These are phyloP conservation scores for Ceratocystis smalleyi DNA, from an alignment of 2,329 filamentous ascomycete genomes.

Conservation along the genomic window DNA sequence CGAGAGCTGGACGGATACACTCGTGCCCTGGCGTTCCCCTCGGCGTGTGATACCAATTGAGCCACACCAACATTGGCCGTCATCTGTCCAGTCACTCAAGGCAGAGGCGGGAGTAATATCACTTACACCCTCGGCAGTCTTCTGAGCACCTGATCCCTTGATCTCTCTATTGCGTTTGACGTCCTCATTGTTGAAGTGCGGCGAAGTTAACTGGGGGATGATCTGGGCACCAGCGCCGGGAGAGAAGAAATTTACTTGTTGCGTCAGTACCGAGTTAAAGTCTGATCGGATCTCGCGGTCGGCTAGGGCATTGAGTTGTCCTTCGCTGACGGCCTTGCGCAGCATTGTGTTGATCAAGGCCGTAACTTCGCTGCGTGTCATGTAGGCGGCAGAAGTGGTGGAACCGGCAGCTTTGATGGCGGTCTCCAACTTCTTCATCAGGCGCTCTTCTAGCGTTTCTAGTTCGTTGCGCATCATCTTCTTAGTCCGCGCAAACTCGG, in stretches of 20 bases:
- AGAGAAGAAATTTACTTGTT: conserved; percentile 60
- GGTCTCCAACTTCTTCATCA: conserved; percentile 23
- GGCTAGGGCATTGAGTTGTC: conserved; percentile 33
- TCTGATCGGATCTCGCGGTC: conserved; percentile 32
- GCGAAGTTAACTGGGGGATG: conserved; percentile 44
- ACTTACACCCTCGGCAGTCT: not conserved
- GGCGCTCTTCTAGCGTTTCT: conserved; percentile 23
- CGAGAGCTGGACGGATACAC: conserved; percentile 48
- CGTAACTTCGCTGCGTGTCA: conserved; percentile 29
- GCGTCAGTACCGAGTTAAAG: conserved; percentile 30
- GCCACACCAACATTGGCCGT: conserved; percentile 80
- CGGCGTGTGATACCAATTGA: conserved; percentile 27
- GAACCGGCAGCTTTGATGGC: conserved; percentile 6
- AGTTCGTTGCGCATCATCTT: conserved; percentile 29
- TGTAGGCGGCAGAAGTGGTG: conserved; percentile 18
- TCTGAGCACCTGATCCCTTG: conserved; percentile 12
- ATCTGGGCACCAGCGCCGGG: conserved; percentile 49
- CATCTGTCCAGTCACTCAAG: conserved; percentile 54
- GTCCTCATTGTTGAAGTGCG: conserved; percentile 28
- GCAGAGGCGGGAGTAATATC: conserved; percentile 35
- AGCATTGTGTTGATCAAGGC: conserved; percentile 29
- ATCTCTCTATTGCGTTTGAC: conserved; percentile 13
- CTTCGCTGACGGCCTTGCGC: conserved; percentile 29
- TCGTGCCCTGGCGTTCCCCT: conserved; percentile 37
- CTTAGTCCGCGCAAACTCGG: conserved; percentile 27